Percentiles rank a stretch among this genome's conserved stretches.
These are phyloP conservation scores for Colletotrichum tropicale DNA, from an alignment of 2,329 filamentous ascomycete species.

Conservation along the genomic window DNA sequence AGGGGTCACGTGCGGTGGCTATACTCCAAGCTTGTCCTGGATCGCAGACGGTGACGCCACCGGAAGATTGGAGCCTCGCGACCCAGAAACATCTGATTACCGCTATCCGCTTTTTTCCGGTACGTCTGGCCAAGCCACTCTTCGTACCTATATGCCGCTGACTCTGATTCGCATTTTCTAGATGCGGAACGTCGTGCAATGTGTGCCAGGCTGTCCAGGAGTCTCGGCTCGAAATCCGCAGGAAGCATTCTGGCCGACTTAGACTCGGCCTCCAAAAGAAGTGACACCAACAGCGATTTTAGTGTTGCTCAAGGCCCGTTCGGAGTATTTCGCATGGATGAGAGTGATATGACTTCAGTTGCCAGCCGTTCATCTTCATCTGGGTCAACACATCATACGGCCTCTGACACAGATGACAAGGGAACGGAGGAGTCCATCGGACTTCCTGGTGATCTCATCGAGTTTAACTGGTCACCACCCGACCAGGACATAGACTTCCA, in stretches of 20 bases:
- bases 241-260: background rate
- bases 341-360: background rate
- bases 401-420: background rate
- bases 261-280: background rate
- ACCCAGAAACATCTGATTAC: background rate
- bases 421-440: background rate
- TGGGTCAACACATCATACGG: background rate
- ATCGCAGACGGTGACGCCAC: background rate
- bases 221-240: background rate
- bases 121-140: background rate
- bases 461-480: background rate
- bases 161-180: background rate
- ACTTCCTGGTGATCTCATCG: background rate
- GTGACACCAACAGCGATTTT: background rate
- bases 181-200: background rate
- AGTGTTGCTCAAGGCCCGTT: background rate
- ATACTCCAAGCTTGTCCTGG: slow-evolving; percentile 20
- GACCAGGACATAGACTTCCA: background rate
- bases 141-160: background rate
- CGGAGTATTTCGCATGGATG: background rate
- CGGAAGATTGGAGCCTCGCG: background rate
- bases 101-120: background rate
- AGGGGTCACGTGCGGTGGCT: slow-evolving; percentile 40
- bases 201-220: background rate
- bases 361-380: background rate